These are phyloP conservation scores for Pichia sp. DNA, from an alignment of 1,139 yeast species.

Conservation along the genomic window DNA sequence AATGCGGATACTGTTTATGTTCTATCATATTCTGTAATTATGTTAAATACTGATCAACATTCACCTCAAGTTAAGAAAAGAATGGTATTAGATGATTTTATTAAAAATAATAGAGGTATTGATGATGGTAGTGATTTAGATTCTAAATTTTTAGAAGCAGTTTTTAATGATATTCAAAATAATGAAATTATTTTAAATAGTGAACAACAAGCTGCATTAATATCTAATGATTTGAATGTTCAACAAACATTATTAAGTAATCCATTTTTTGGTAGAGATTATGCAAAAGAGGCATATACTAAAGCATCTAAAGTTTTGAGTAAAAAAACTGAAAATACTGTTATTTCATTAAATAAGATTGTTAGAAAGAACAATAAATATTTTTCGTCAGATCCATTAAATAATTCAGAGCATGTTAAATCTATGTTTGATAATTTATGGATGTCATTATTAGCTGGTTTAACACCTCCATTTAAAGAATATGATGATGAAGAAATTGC, in stretches of 20 bases:
- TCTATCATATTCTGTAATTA: conserved; percentile 83
- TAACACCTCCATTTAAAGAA: conserved; percentile 89
- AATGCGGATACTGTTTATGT: conserved; percentile 94
- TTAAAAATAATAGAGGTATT: conserved; percentile 84
- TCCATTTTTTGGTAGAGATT: conserved; percentile 69
- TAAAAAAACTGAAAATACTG: conserved; percentile 78
- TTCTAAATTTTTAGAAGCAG: conserved; percentile 56
- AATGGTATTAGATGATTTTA: conserved; percentile 84
- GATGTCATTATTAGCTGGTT: conserved; percentile 95
- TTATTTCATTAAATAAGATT: conserved; percentile 58
- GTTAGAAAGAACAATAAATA: conserved; percentile 35
- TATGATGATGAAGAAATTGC: conserved; percentile 74
- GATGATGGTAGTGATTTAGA: conserved; percentile 88
- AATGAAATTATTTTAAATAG: conserved; percentile 88
- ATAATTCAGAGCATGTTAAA: conserved; percentile 83
- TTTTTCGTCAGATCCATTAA: conserved; percentile 43
- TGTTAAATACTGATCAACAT: conserved; percentile 92
- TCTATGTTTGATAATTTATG: conserved; percentile 92
- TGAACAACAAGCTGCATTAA: conserved; percentile 88
- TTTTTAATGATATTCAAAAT: conserved; percentile 68
- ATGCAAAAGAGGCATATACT: conserved; percentile 78
- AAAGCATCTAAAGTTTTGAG: conserved; percentile 92
- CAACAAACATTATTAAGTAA: conserved; percentile 41
- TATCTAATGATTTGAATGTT: conserved; percentile 45
- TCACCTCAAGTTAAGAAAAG: conserved; percentile 78